These are phyloP conservation scores for Neopestalotiopsis sp. DNA, from an alignment of 2,329 filamentous ascomycete genomes.

Conservation along the genomic window DNA sequence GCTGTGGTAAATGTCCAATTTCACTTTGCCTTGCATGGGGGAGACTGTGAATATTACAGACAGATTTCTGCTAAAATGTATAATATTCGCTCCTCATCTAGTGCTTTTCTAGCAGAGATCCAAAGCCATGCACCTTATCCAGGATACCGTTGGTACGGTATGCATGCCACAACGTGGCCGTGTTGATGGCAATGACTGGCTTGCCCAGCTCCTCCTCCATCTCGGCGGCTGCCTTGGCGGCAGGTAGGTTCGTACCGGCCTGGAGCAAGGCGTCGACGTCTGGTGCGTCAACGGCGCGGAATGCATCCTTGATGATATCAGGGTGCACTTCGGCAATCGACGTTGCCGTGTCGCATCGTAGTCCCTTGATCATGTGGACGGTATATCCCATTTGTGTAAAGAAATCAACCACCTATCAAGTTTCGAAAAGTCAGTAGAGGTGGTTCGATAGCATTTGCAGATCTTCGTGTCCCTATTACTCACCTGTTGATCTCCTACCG, in stretches of 20 bases:
- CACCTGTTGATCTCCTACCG: conserved; percentile 36
- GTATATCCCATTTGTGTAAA: conserved; percentile 36
- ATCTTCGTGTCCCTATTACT: not conserved
- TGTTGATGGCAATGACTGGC: conserved; percentile 38
- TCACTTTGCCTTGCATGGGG: not conserved
- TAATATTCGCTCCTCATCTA: conserved; percentile 1
- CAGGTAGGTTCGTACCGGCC: conserved; percentile 40
- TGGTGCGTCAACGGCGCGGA: conserved; percentile 30
- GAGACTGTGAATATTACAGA: not conserved
- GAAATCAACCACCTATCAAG: conserved; percentile 33
- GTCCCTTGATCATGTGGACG: conserved; percentile 33
- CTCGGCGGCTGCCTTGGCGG: conserved; percentile 33
- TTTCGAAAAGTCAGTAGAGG: not conserved
- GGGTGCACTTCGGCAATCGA: conserved; percentile 37
- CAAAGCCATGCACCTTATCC: conserved; percentile 30
- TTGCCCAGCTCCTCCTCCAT: conserved; percentile 35
- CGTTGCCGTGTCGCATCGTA: conserved; percentile 34
- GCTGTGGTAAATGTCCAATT: no score
- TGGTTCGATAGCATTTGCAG: no score
- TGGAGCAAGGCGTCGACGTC: conserved; percentile 36
- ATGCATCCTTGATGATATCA: conserved; percentile 34
- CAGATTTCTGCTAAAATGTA: not conserved
- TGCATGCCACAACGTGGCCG: conserved; percentile 39
- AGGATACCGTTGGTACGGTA: conserved; percentile 33
- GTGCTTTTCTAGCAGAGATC: conserved; percentile 25